Conservation (phyloP, 345 rosid genomes). For the Ceriops tagal region DNA sequence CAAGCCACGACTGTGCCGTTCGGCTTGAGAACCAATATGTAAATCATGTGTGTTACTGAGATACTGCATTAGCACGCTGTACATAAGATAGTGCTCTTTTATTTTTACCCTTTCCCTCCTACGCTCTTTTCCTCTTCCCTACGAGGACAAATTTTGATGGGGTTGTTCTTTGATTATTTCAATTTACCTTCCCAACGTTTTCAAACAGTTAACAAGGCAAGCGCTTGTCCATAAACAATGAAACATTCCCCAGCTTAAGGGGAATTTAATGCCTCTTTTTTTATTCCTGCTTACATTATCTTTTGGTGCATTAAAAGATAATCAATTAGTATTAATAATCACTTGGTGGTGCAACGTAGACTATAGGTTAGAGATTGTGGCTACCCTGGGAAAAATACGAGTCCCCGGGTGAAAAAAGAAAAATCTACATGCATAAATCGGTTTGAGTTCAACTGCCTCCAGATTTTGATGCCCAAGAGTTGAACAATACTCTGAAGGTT, state of each 20-base stretch:
- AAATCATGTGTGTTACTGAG: background rate
- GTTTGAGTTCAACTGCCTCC: too few species aligned
- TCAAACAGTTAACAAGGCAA: constrained; percentile 17
- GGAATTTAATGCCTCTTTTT: background rate
- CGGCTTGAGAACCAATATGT: background rate
- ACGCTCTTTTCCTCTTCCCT: constrained; percentile 1
- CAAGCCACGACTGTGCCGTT: too few species aligned
- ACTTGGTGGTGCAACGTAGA: too few species aligned
- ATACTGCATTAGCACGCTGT: background rate
- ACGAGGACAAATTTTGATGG: constrained; percentile 17
- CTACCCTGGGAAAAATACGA: too few species aligned
- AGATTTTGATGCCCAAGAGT: too few species aligned
- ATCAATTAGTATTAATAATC: too few species aligned
- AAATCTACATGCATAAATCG: too few species aligned
- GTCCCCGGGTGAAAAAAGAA: too few species aligned
- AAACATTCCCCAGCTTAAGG: background rate
- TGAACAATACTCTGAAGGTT: background rate
- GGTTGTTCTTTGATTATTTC: constrained; percentile 4
- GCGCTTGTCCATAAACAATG: too few species aligned
- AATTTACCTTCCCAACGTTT: constrained; percentile 18
- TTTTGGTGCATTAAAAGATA: too few species aligned
- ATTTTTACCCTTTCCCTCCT: background rate
- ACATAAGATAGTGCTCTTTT: background rate
- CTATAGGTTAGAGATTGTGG: too few species aligned
- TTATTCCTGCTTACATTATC: too few species aligned